Evolutionary conservation across 345 rosid species (phyloP).

Genomic region (Psidium friedrichsthalianum): DNA sequence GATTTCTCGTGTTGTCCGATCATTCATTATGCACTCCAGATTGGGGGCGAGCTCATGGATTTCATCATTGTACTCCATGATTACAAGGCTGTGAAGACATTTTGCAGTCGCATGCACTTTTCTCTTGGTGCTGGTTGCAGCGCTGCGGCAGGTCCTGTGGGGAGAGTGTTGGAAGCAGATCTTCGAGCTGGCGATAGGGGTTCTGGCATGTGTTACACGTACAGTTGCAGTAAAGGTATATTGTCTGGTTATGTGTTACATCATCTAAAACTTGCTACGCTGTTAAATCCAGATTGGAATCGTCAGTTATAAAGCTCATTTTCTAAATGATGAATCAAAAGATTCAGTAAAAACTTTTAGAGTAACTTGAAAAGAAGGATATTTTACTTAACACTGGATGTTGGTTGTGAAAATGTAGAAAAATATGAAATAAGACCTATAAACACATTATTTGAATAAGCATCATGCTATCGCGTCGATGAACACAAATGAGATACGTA

Average conservation of each 20-base stretch:
- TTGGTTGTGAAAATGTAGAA: background rate
- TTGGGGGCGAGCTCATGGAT: slow-evolving; percentile 98
- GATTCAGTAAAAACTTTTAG: background rate
- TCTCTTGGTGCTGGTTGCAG: slow-evolving; percentile 98
- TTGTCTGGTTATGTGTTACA: background rate
- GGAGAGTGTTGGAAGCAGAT: slow-evolving; percentile 96
- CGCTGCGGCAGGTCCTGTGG: slow-evolving; percentile 95
- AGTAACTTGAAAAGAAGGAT: background rate
- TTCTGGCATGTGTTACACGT: slow-evolving; percentile 87
- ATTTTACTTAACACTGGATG: background rate
- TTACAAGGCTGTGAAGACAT: slow-evolving; percentile 82
- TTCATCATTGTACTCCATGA: slow-evolving; percentile 84
- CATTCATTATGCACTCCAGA: slow-evolving; percentile 18
- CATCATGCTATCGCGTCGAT: background rate
- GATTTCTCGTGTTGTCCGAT: background rate
- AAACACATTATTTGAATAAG: background rate
- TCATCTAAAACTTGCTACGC: background rate
- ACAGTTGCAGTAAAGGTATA: slow-evolving; percentile 94
- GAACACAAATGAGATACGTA: background rate
- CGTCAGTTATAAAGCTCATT: background rate
- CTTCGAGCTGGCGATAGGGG: slow-evolving; percentile 90
- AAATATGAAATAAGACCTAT: background rate
- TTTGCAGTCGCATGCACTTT: slow-evolving; percentile 95
- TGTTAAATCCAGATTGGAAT: background rate
- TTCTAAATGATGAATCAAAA: background rate